Percentiles rank a stretch among this genome's conserved stretches.
Evolutionary conservation across 1,284 basidiomycete species (phyloP).

Genomic region (Ganoderma multipileum): DNA sequence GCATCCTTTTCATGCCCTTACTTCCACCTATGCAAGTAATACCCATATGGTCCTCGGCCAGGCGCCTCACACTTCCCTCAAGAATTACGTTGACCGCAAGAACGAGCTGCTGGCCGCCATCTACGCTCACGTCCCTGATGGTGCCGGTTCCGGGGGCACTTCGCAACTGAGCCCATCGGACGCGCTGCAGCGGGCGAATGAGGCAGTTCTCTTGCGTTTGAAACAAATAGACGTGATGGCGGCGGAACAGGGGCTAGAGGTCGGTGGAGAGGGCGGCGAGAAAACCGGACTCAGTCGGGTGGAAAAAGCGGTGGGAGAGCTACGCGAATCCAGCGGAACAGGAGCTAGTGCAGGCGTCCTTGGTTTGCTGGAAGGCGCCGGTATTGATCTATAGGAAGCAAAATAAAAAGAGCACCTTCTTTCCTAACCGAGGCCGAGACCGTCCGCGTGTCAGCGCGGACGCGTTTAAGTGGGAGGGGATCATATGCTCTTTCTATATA

Average conservation of each 20-base stretch:
- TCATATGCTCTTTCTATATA: no score
- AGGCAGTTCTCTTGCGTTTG: slow-evolving; percentile 57
- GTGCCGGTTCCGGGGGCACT: background rate
- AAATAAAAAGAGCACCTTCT: background rate
- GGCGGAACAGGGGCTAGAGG: slow-evolving; percentile 47
- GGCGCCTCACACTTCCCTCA: slow-evolving; percentile 43
- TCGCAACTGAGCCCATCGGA: background rate
- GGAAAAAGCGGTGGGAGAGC: slow-evolving; percentile 52
- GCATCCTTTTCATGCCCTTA: slow-evolving; percentile 4
- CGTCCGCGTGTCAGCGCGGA: no score
- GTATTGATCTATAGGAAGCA: slow-evolving; percentile 30
- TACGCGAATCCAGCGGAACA: slow-evolving; percentile 30
- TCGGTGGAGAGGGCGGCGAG: slow-evolving; percentile 50
- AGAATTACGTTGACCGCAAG: slow-evolving; percentile 51
- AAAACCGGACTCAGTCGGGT: slow-evolving; percentile 56
- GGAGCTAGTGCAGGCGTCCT: slow-evolving; percentile 46
- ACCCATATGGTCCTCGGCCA: slow-evolving; percentile 48
- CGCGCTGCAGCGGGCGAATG: slow-evolving; percentile 47
- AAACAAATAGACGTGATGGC: slow-evolving; percentile 57
- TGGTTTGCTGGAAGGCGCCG: slow-evolving; percentile 51
- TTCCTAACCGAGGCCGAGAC: no score
- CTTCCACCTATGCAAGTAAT: slow-evolving; percentile 20
- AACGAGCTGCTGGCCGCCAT: slow-evolving; percentile 45
- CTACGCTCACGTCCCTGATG: slow-evolving; percentile 30
- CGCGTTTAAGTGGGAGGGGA: no score